These are phyloP conservation scores for Claviceps monticola DNA, from an alignment of 2,329 filamentous ascomycete species.

Conservation along the genomic window DNA sequence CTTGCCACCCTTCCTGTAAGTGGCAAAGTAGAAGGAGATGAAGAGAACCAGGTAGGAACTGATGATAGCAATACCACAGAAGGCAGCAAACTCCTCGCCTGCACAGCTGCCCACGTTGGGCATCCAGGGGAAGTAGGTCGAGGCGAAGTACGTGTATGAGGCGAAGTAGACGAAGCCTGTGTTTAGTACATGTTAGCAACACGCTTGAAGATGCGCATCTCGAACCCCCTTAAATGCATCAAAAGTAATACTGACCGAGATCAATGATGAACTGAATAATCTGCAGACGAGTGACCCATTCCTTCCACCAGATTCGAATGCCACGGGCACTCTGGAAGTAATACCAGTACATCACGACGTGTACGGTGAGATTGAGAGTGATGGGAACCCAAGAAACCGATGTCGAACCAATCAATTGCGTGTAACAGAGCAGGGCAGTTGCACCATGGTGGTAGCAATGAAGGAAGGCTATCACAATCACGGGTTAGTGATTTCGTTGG, in stretches of 20 bases:
- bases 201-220: neutral
- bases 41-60: slow-evolving; percentile 94
- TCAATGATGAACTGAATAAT: slow-evolving; percentile 97
- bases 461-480: slow-evolving; percentile 58
- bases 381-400: slow-evolving; percentile 93
- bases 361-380: slow-evolving; percentile 79
- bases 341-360: slow-evolving; percentile 99
- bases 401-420: slow-evolving; percentile 84
- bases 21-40: slow-evolving; percentile 97
- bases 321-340: slow-evolving; percentile 98
- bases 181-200: slow-evolving; percentile 7
- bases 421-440: slow-evolving; percentile 94
- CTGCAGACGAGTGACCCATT: slow-evolving; percentile 96
- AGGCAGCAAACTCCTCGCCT: slow-evolving; percentile 92
- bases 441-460: slow-evolving; percentile 98
- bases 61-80: slow-evolving; percentile 81
- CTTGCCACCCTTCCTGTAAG: slow-evolving; percentile 81
- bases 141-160: slow-evolving; percentile 96
- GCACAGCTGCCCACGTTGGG: slow-evolving; percentile 79
- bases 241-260: slow-evolving; percentile 50
- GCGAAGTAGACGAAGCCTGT: slow-evolving; percentile 95
- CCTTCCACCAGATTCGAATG: slow-evolving; percentile 98
- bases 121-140: slow-evolving; percentile 73
- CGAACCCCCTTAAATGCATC: neutral
- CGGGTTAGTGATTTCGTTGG: slow-evolving; percentile 12